Evolutionary conservation across 2,329 filamentous ascomycete genomes (phyloP).

Genomic region (Claviceps purpurea): DNA sequence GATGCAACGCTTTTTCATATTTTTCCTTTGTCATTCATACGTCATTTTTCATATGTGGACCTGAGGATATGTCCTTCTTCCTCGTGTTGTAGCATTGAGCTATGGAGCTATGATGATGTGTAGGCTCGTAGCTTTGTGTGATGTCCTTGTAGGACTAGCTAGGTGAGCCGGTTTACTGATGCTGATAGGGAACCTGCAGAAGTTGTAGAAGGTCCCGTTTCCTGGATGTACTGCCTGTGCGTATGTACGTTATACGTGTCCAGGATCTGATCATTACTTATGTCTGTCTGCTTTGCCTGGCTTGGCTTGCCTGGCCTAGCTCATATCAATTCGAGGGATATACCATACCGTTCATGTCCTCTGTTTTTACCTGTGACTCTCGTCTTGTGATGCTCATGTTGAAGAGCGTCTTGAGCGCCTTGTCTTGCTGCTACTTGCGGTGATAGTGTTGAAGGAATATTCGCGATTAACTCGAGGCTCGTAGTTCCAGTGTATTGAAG

Average conservation of each 20-base stretch:
- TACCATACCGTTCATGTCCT: neutral
- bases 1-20: constrained; percentile 9
- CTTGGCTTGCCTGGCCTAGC: neutral
- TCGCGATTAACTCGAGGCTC: too few species aligned
- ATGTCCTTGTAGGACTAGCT: constrained; percentile 10
- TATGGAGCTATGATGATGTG: constrained; percentile 4
- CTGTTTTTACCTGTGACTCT: too few species aligned
- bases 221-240: neutral
- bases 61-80: constrained; percentile 2
- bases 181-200: constrained; percentile 3
- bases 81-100: constrained; percentile 8
- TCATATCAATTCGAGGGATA: constrained; percentile 4
- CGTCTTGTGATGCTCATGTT: too few species aligned
- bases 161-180: constrained; percentile 1
- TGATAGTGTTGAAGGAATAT: too few species aligned
- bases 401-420: too few species aligned
- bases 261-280: constrained; percentile 6
- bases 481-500: too few species aligned
- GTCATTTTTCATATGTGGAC: constrained; percentile 9
- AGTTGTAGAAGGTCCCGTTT: neutral
- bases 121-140: constrained; percentile 6
- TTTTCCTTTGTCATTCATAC: neutral
- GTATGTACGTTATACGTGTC: constrained; percentile 10
- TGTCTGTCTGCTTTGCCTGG: too few species aligned
- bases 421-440: too few species aligned